Evolutionary conservation across 805 yeast genomes (phyloP).

Genomic region (Pichia pseudocactophila): DNA sequence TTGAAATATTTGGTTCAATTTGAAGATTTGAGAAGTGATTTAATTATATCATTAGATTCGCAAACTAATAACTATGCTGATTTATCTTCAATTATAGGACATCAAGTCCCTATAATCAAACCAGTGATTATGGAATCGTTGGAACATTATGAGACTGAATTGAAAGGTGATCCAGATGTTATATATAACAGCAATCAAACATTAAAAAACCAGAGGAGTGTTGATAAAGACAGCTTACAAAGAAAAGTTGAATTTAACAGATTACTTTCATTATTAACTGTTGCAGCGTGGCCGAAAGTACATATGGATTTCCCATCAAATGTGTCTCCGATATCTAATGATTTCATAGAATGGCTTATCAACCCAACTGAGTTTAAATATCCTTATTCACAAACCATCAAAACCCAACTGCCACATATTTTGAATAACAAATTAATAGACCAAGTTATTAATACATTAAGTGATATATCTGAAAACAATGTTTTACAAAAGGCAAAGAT

Average conservation of each 20-base stretch:
- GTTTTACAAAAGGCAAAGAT: conserved; percentile 1
- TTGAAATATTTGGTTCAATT: conserved; percentile 28
- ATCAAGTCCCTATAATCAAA: conserved; percentile 36
- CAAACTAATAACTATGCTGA: conserved; percentile 13
- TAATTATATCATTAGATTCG: conserved; percentile 43
- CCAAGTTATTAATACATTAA: conserved; percentile 15
- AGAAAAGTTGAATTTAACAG: conserved; percentile 9
- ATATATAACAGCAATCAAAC: background rate
- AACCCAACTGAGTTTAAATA: conserved; percentile 14
- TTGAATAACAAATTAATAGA: conserved; percentile 11
- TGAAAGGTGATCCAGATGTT: conserved; percentile 9
- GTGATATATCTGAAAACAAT: conserved; percentile 5
- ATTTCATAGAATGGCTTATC: conserved; percentile 25
- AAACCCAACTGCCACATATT: conserved; percentile 8
- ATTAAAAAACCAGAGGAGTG: background rate
- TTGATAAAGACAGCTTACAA: background rate
- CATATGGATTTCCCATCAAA: conserved; percentile 12
- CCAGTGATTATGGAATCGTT: conserved; percentile 37
- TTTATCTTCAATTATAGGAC: conserved; percentile 5
- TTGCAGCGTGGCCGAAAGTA: conserved; percentile 14
- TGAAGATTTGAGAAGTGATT: conserved; percentile 31
- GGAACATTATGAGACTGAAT: conserved; percentile 30
- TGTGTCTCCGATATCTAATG: conserved; percentile 10
- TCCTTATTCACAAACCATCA: conserved; percentile 13
- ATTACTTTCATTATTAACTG: conserved; percentile 15